These are phyloP conservation scores for Leishmania turanica DNA, from an alignment of 208 protist species.

Conservation along the genomic window DNA sequence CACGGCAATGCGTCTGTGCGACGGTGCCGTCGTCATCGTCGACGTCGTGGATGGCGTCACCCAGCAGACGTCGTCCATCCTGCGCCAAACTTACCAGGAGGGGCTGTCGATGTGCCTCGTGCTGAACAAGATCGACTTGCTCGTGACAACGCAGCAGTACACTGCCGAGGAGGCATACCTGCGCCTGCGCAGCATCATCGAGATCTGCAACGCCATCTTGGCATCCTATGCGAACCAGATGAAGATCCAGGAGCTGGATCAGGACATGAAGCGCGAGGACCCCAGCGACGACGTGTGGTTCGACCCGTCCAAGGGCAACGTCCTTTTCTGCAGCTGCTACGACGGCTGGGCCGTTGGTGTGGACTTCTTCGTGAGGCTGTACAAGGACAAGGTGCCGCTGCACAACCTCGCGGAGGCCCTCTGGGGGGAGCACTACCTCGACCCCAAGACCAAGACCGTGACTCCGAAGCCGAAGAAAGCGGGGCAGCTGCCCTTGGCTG, in stretches of 20 bases:
- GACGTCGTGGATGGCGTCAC: slow-evolving; percentile 99
- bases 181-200: slow-evolving; percentile 93
- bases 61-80: slow-evolving; percentile 94
- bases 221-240: slow-evolving; percentile 84
- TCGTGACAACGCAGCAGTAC: slow-evolving; percentile 95
- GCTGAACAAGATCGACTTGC: slow-evolving; percentile 99
- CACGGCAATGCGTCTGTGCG: slow-evolving; percentile 97
- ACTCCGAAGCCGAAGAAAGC: slow-evolving; percentile 58
- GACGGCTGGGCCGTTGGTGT: slow-evolving; percentile 94
- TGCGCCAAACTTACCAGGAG: slow-evolving; percentile 96
- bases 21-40: slow-evolving; percentile 98
- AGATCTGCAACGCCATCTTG: slow-evolving; percentile 93
- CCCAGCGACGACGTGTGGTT: slow-evolving; percentile 95
- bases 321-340: slow-evolving; percentile 96
- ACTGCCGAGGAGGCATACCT: slow-evolving; percentile 91
- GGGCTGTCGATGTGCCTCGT: slow-evolving; percentile 96
- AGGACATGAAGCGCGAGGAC: slow-evolving; percentile 79
- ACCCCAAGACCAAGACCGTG: slow-evolving; percentile 95
- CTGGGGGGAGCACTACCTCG: slow-evolving; percentile 97
- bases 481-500: slow-evolving; percentile 92
- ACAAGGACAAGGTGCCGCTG: slow-evolving; percentile 86
- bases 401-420: slow-evolving; percentile 82
- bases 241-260: slow-evolving; percentile 82
- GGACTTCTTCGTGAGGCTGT: slow-evolving; percentile 91
- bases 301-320: slow-evolving; percentile 96